Evolutionary conservation across 2,329 filamentous ascomycete genomes (phyloP).

Genomic region (Atkinsonella hypoxylon): DNA sequence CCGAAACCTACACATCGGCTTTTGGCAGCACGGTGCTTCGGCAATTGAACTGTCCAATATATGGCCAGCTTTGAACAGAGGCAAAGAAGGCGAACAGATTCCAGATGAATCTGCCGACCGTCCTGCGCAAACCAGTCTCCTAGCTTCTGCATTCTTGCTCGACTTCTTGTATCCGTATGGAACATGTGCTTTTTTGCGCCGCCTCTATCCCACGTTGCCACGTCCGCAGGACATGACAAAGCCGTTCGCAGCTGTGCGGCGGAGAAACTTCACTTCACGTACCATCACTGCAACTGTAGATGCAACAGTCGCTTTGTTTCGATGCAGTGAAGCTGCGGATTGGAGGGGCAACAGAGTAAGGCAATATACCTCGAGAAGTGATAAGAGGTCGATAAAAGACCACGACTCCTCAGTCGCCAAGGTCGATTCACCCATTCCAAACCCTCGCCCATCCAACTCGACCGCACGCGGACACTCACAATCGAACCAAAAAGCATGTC

Average conservation of each 20-base stretch:
- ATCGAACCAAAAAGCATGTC: neutral
- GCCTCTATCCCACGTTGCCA: slow-evolving; percentile 19
- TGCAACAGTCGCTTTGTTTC: neutral
- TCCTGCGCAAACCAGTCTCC: slow-evolving; percentile 19
- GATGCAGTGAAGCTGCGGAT: neutral
- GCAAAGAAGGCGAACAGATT: slow-evolving; percentile 9
- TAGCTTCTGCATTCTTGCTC: slow-evolving; percentile 37
- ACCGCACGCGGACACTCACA: neutral
- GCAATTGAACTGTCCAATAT: slow-evolving; percentile 34
- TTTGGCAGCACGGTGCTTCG: slow-evolving; percentile 43
- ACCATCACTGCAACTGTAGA: slow-evolving; percentile 7
- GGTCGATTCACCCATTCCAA: neutral
- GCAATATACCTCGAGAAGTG: neutral
- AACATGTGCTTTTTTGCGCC: slow-evolving; percentile 30
- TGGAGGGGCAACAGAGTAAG: neutral
- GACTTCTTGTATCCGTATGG: slow-evolving; percentile 44
- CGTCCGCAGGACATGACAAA: slow-evolving; percentile 12
- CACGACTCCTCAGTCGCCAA: too few species aligned
- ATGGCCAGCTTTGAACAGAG: slow-evolving; percentile 25
- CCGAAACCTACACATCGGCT: slow-evolving; percentile 34
- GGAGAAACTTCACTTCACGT: slow-evolving; percentile 17
- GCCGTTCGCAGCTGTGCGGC: slow-evolving; percentile 10
- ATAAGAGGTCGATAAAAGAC: neutral
- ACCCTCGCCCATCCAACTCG: neutral
- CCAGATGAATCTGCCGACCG: slow-evolving; percentile 12